A percentile compares a stretch with the other conserved stretches of the same genome.
Evolutionary conservation across 2,329 filamentous ascomycete species (phyloP).

Genomic region (Phialocephala sp.): DNA sequence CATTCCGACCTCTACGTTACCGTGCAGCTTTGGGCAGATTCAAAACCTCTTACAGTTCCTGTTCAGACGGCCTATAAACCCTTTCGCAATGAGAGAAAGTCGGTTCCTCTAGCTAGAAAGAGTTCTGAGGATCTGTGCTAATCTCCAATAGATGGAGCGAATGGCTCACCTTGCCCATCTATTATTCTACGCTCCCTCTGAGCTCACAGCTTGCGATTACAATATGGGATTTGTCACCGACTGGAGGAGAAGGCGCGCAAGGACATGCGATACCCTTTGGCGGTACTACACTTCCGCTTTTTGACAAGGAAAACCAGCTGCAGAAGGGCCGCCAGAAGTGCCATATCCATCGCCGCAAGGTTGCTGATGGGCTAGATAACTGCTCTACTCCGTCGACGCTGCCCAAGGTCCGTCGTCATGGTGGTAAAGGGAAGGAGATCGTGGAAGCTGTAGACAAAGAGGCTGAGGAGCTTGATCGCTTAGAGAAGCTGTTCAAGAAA

Average conservation of each 20-base stretch:
- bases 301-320: slow-evolving; percentile 88
- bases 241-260: slow-evolving; percentile 70
- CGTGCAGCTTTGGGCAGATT: slow-evolving; percentile 92
- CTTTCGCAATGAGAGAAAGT: slow-evolving; percentile 77
- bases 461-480: slow-evolving; percentile 81
- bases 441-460: slow-evolving; percentile 68
- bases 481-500: slow-evolving; percentile 92
- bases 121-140: slow-evolving; percentile 19
- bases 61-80: slow-evolving; percentile 92
- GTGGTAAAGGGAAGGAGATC: slow-evolving; percentile 52
- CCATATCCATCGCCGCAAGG: slow-evolving; percentile 78
- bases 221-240: slow-evolving; percentile 90
- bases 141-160: slow-evolving; percentile 83
- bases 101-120: slow-evolving; percentile 19
- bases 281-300: slow-evolving; percentile 89
- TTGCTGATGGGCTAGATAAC: slow-evolving; percentile 83
- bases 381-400: slow-evolving; percentile 78
- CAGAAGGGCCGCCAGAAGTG: slow-evolving; percentile 95
- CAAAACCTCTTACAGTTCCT: slow-evolving; percentile 90
- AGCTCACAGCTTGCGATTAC: slow-evolving; percentile 90
- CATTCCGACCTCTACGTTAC: slow-evolving; percentile 92
- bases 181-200: slow-evolving; percentile 80
- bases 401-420: slow-evolving; percentile 56
- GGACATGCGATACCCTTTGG: slow-evolving; percentile 90
- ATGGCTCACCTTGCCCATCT: slow-evolving; percentile 88